phyloP scores from a whole-genome alignment of 2,329 filamentous ascomycete genomes.

The Neobulgaria alba region DNA sequence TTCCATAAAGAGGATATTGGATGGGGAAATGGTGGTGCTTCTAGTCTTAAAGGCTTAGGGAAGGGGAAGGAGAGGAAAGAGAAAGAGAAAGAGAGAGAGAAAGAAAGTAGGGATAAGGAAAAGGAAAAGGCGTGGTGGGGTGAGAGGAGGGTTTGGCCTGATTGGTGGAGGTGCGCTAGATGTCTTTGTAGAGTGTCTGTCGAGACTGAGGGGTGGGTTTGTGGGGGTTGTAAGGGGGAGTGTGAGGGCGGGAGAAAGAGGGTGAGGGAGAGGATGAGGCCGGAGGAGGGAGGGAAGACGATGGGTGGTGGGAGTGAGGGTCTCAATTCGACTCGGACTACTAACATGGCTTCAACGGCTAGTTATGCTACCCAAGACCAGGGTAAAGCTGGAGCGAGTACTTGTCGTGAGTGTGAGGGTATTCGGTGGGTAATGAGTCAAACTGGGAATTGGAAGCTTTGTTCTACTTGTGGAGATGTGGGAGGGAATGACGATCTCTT shows the following conservation, averaged over 20 bases:
- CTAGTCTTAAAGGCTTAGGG: neutral
- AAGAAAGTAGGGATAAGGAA: constrained; percentile 4
- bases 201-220: constrained; percentile 15
- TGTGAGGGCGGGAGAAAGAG: constrained; percentile 17
- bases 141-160: constrained; percentile 13
- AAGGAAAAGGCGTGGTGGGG: constrained; percentile 17
- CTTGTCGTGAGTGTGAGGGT: neutral
- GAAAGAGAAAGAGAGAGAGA: constrained; percentile 9
- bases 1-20: constrained; percentile 36
- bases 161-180: constrained; percentile 24
- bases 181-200: constrained; percentile 20
- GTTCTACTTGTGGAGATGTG: neutral
- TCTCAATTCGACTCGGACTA: neutral
- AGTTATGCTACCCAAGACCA: too few relatives aligned
- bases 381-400: neutral
- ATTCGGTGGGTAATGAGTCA: neutral
- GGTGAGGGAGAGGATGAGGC: neutral
- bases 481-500: neutral
- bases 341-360: too few relatives aligned
- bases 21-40: too few relatives aligned
- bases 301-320: neutral
- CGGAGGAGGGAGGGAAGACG: too few relatives aligned
- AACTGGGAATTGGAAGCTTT: neutral
- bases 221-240: constrained; percentile 14
- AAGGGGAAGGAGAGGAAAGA: constrained; percentile 12